Evolutionary conservation across 169 alveolate genomes (phyloP), one percentile per base, ranked within the genome.

Genomic region (Cystoisospora suis): DNA sequence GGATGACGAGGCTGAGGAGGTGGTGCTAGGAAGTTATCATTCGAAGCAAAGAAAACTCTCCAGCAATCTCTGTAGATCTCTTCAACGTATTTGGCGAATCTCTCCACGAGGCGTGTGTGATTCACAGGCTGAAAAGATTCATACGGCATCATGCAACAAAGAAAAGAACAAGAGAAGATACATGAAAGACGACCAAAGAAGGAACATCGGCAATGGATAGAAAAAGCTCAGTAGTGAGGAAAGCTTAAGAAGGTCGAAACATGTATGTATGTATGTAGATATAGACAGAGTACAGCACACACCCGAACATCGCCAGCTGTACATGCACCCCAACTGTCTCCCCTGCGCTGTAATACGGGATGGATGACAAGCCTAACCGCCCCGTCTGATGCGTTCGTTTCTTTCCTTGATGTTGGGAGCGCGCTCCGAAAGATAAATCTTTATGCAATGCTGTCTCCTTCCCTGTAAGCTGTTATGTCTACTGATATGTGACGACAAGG

Each of bases 21-120:
- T 65, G 3, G 44, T 7, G 15, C 59, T 0, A 36, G 46, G 23
- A 83, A n/a, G 38, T 83, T 44, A 80, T 83, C 89, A 29, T 61
- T 65, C 2, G 23, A 29, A 5, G 9, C 29, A 36, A 83, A 83
- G 44, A 58, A 83, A n/a, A 4, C n/a, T 9, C 80, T 32, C 89
- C 89, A 83, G 47, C 56, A 53, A 2, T 83, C 80, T 1, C 70
- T 40, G 44, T 83, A 83, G 29, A 58, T 45, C 42, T 83, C 89
- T 34, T 83, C 89, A 23, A 83, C 27, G 70, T 9, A 61, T 0
- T 9, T 34, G 36, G 81, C 49, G 42, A 83, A 83, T 15, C 89
- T 53, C 80, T 59, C 80, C 34, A 58, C 80, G 32, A 83, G 29
- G 6, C 49, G 29, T 15, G 32, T 38, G 89, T 83, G 61, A 45